Conservation (phyloP, 768 basidiomycete species). For the Trametopsis cervina region DNA sequence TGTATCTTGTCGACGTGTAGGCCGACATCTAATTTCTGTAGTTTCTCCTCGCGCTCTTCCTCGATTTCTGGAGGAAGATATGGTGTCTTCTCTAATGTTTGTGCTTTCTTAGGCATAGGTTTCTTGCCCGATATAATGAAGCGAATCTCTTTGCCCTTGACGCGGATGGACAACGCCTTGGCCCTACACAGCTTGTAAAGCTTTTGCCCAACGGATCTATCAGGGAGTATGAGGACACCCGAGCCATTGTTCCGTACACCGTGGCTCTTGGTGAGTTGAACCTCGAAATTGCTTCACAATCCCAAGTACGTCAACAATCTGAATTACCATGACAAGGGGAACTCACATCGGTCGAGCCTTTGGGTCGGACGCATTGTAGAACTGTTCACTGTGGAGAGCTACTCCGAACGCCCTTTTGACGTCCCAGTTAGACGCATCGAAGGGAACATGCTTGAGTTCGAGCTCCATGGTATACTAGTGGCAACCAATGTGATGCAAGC, state of each 20-base stretch:
- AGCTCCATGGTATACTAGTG: constrained; percentile 29
- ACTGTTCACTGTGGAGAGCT: constrained; percentile 51
- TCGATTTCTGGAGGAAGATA: constrained; percentile 26
- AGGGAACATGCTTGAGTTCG: constrained; percentile 25
- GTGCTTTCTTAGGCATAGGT: constrained; percentile 3
- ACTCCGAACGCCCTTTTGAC: constrained; percentile 48
- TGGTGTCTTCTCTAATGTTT: constrained; percentile 25
- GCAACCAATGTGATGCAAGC: constrained; percentile 8
- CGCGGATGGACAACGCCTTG: constrained; percentile 21
- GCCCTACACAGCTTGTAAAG: constrained; percentile 38
- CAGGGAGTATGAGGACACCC: constrained; percentile 28
- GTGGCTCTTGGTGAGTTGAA: constrained; percentile 44
- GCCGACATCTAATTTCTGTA: constrained; percentile 36
- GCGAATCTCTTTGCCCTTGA: constrained; percentile 18
- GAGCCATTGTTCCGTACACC: constrained; percentile 53
- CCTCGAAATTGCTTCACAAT: constrained; percentile 50
- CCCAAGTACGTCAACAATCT: constrained; percentile 6
- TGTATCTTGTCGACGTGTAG: constrained; percentile 59
- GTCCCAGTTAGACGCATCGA: constrained; percentile 42
- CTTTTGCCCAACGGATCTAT: constrained; percentile 30
- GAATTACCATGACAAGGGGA: not conserved
- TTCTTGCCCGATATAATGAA: constrained; percentile 11
- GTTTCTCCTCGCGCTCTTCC: constrained; percentile 26
- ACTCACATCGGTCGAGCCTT: constrained; percentile 20
- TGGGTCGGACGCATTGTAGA: constrained; percentile 31